phyloP scores from a whole-genome alignment of 768 basidiomycete genomes.

The Amanita polypyramis region DNA sequence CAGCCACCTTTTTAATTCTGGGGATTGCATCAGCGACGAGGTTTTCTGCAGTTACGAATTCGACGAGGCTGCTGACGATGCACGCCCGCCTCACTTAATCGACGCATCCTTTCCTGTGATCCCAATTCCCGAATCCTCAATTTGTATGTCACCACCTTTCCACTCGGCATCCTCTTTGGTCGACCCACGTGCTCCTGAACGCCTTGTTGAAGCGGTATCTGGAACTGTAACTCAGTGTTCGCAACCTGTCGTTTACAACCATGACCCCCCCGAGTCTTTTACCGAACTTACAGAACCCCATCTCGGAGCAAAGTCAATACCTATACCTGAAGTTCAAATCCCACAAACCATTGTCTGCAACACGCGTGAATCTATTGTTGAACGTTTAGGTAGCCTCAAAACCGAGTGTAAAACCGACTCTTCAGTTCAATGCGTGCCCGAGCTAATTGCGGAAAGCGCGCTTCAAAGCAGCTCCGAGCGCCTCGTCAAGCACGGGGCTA shows the following conservation, averaged over 20 bases:
- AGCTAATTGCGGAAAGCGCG: too few relatives aligned
- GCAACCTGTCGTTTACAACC: not conserved
- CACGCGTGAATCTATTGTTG: not conserved
- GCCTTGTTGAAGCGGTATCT: not conserved
- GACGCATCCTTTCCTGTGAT: not conserved
- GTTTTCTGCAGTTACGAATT: not conserved
- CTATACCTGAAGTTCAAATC: not conserved
- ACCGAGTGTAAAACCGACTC: not conserved
- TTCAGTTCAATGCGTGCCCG: too few relatives aligned
- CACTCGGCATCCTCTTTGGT: constrained; percentile 3
- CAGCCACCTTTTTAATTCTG: not conserved
- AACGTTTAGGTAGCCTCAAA: not conserved
- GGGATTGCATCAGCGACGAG: not conserved
- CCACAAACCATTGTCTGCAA: not conserved
- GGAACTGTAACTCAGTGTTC: not conserved
- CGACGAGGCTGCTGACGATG: not conserved
- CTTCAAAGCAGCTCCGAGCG: not conserved
- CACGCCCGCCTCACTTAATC: not conserved
- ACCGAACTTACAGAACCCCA: too few relatives aligned
- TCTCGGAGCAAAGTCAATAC: not conserved
- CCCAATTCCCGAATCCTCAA: not conserved
- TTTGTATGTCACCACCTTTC: not conserved
- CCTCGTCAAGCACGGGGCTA: not conserved
- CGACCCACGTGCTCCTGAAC: not conserved
- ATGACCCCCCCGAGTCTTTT: too few relatives aligned